phyloP scores from a whole-genome alignment of 106 monocot genomes.

The Dendrobium huoshanense region DNA sequence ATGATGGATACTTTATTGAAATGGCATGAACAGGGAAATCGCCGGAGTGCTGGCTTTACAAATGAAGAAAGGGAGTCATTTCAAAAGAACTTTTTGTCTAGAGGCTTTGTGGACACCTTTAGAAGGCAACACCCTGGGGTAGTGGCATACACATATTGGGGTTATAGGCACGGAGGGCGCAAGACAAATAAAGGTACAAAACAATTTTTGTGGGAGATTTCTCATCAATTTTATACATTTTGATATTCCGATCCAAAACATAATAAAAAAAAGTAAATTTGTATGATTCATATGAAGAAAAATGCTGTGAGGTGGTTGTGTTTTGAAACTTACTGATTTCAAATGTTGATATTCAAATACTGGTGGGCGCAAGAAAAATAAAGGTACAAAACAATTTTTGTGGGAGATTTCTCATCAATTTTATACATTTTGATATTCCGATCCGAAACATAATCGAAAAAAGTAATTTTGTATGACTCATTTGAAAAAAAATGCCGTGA shows the following conservation, averaged over 20 bases:
- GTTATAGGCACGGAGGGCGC: slow-evolving; percentile 76
- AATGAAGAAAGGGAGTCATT: slow-evolving; percentile 86
- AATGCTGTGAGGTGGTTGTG: neutral
- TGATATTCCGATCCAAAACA: neutral
- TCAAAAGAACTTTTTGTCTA: slow-evolving; percentile 56
- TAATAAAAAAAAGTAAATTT: neutral
- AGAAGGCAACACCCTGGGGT: slow-evolving; percentile 72
- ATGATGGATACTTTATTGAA: neutral
- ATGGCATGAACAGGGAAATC: slow-evolving; percentile 55
- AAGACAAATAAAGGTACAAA: slow-evolving; percentile 77
- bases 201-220: neutral
- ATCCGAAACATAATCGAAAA: neutral
- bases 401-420: neutral
- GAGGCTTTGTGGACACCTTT: slow-evolving; percentile 89
- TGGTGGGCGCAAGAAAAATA: slow-evolving; percentile 62
- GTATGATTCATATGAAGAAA: neutral
- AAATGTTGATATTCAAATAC: neutral
- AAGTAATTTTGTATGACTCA: neutral
- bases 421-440: neutral
- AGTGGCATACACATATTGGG: slow-evolving; percentile 85
- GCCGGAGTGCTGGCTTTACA: slow-evolving; percentile 86
- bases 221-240: neutral
- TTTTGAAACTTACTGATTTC: neutral
- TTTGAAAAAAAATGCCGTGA: neutral
- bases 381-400: slow-evolving; percentile 33